Base-by-base conservation (phyloP, 1,139 yeast genomes). In the Geotrichum klebahnii region DNA sequence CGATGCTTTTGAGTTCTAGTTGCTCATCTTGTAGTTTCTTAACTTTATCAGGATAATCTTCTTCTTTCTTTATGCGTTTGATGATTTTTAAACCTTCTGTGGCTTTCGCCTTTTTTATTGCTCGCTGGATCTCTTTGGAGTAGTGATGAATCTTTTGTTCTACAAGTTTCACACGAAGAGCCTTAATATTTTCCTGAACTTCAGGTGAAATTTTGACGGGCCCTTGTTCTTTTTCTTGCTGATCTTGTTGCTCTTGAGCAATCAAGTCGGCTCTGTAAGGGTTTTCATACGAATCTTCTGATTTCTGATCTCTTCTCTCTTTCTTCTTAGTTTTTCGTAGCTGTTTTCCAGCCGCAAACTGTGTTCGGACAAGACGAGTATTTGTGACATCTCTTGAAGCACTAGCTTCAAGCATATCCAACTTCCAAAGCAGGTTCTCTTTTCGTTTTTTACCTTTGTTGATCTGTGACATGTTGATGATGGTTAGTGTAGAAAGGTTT, bases 391-490 rank as follows among this genome's bases (percentile, higher is more conserved):
- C 59, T 17, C 56, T 47, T n/a, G 56, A 52, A 20, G 62, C 55
- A 56, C 59, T 62, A 5, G 70, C 61, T 55, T 70, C 69, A 3
- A 70, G 60, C 37, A 68, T 45, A 54, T 70, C 73, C 42, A 70
- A 60, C 55, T 68, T 62, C 63, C 69, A 69, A 19, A 62, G 51
- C 49, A 68, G 57, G 51, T 70, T 70, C 47, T 67, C 67, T 49
- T 62, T 64, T 56, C 42, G 33, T 33, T 50, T 46, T 14, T 45
- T 37, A 8, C 48, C 39, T 22, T 19, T 24, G 9, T 16, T 26
- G 8, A 16, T 29, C 8, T n/a, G 20, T 17, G 36, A 22, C 39
- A 36, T 36, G 26, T 5, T 35, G 24, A 9, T 36, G 36, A 17
- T 36, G 14, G 26, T 32, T 4, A 20, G 24, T 34, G 19, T 12